Percentiles rank a stretch among this genome's conserved stretches.
These are phyloP conservation scores for Karstenula rhodostoma DNA, from an alignment of 2,329 filamentous ascomycete species.

Conservation along the genomic window DNA sequence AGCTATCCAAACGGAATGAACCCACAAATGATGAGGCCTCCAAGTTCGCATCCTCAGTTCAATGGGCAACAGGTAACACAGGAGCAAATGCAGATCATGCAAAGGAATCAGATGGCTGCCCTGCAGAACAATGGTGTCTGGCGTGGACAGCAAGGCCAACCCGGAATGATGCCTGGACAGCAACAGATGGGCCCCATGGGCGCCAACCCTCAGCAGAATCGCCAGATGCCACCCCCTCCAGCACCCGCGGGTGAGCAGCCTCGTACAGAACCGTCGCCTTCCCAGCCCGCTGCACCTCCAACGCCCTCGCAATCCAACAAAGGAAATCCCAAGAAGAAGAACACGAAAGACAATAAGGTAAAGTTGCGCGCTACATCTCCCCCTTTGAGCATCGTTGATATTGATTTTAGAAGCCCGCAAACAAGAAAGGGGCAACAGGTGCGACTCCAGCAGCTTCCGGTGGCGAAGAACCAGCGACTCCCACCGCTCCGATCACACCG, in stretches of 20 bases:
- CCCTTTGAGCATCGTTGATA: conserved; percentile 42
- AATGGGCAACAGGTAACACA: conserved; percentile 71
- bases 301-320: conserved; percentile 79
- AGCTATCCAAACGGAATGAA: conserved; percentile 43
- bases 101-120: conserved; percentile 36
- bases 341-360: conserved; percentile 75
- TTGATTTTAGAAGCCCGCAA: conserved; percentile 51
- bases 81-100: conserved; percentile 59
- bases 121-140: conserved; percentile 49
- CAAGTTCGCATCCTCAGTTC: conserved; percentile 57
- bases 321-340: conserved; percentile 79
- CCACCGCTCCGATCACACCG: conserved; percentile 59
- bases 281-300: conserved; percentile 67
- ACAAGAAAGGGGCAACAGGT: conserved; percentile 50
- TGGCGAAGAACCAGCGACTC: conserved; percentile 57
- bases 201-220: conserved; percentile 75
- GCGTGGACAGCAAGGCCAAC: conserved; percentile 41
- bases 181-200: conserved; percentile 62
- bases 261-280: conserved; percentile 57
- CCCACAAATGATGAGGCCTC: conserved; percentile 64
- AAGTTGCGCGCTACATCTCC: conserved; percentile 43
- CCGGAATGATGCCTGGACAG: conserved; percentile 65
- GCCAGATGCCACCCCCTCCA: conserved; percentile 62
- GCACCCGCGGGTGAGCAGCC: conserved; percentile 52
- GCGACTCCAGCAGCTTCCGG: conserved; percentile 53